Evolutionary conservation across 768 basidiomycete species (phyloP).

Genomic region (Candolleomyces aberdarensis): DNA sequence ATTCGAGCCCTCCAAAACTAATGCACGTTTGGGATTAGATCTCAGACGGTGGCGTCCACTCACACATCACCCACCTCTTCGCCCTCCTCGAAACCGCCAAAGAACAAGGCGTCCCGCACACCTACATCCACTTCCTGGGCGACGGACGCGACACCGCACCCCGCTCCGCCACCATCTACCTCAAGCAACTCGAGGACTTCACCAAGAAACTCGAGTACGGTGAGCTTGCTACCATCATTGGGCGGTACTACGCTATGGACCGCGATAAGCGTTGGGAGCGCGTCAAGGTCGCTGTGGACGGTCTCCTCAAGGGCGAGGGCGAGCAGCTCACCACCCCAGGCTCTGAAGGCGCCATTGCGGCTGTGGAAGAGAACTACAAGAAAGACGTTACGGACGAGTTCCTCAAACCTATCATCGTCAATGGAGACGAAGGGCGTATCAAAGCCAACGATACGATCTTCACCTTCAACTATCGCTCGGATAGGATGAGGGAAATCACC

Average conservation of each 20-base stretch:
- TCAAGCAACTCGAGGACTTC: slow-evolving; percentile 74
- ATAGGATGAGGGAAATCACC: slow-evolving; percentile 92
- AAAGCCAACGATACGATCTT: slow-evolving; percentile 89
- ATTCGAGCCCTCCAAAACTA: not conserved
- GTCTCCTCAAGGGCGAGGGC: slow-evolving; percentile 70
- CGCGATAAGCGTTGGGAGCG: slow-evolving; percentile 97
- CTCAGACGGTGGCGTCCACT: slow-evolving; percentile 97
- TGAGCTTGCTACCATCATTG: slow-evolving; percentile 80
- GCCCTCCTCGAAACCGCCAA: slow-evolving; percentile 91
- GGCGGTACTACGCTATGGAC: slow-evolving; percentile 96
- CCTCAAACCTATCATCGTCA: slow-evolving; percentile 89
- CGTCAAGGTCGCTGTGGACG: slow-evolving; percentile 85
- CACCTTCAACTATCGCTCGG: slow-evolving; percentile 97
- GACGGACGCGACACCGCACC: slow-evolving; percentile 96
- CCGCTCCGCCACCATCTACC: slow-evolving; percentile 73
- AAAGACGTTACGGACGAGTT: slow-evolving; percentile 94
- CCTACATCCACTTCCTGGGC: slow-evolving; percentile 91
- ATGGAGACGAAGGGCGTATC: slow-evolving; percentile 74
- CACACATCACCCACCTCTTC: slow-evolving; percentile 87
- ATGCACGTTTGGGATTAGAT: slow-evolving; percentile 40
- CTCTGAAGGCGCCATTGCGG: slow-evolving; percentile 49
- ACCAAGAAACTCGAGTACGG: slow-evolving; percentile 75
- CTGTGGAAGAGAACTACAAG: slow-evolving; percentile 72
- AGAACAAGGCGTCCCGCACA: slow-evolving; percentile 76
- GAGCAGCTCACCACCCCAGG: slow-evolving; percentile 25